Evolutionary conservation across 352 stramenopile genomes (phyloP).

Genomic region (Phytophthora sp.): DNA sequence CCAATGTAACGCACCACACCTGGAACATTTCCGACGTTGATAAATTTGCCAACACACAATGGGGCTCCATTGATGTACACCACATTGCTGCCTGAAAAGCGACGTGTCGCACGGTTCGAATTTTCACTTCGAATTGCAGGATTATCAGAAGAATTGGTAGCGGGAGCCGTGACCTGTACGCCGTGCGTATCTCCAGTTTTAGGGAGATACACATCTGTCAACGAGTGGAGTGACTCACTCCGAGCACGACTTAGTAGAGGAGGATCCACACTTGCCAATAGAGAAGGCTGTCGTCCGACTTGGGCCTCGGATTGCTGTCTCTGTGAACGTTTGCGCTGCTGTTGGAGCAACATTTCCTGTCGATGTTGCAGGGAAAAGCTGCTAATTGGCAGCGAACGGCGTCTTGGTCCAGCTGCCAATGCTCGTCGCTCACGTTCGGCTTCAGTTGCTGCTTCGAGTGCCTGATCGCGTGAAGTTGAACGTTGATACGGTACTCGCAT

Average conservation of each 20-base stretch:
- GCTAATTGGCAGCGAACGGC: constrained; percentile 59
- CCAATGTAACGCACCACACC: constrained; percentile 77
- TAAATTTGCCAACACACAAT: constrained; percentile 59
- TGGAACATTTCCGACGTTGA: constrained; percentile 58
- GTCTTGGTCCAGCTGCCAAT: constrained; percentile 26
- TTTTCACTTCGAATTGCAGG: constrained; percentile 5
- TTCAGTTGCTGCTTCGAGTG: constrained; percentile 16
- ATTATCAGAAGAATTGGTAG: constrained; percentile 6
- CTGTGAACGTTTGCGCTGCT: constrained; percentile 22
- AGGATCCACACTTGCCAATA: constrained; percentile 38
- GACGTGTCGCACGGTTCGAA: constrained; percentile 24
- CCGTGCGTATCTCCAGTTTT: constrained; percentile 29
- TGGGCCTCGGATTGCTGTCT: constrained; percentile 21
- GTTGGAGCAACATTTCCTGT: constrained; percentile 36
- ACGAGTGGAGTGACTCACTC: constrained; percentile 55
- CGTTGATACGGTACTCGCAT: constrained; percentile 18
- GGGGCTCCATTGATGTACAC: constrained; percentile 50
- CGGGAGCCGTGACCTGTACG: constrained; percentile 25
- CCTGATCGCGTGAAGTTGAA: constrained; percentile 31
- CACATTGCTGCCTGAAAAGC: constrained; percentile 51
- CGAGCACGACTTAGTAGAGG: constrained; percentile 41
- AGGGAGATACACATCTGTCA: constrained; percentile 48
- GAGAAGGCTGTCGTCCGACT: constrained; percentile 16
- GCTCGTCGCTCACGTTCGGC: constrained; percentile 22
- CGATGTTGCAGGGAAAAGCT: constrained; percentile 40